A percentile compares a stretch with the other conserved stretches of the same genome.
phyloP scores from a whole-genome alignment of 495 filamentous ascomycete genomes.

The Annulohypoxylon maeteangense region DNA sequence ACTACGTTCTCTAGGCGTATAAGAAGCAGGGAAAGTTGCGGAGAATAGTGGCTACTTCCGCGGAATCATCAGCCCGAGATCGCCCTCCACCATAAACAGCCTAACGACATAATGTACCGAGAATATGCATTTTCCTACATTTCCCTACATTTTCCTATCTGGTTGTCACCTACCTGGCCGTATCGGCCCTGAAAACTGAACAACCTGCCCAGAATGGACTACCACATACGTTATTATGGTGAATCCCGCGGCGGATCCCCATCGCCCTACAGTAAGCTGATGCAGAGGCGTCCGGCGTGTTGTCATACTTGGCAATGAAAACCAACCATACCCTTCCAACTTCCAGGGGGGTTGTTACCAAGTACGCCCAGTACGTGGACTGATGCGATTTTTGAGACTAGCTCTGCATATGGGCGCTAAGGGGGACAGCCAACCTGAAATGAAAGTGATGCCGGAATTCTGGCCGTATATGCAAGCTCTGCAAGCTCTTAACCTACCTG shows the following conservation, averaged over 20 bases:
- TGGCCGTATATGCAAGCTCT: conserved; percentile 1
- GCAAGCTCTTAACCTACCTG: conserved; percentile 3
- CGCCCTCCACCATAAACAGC: conserved; percentile 4
- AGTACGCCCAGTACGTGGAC: conserved; percentile 14
- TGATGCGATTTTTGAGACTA: conserved; percentile 27
- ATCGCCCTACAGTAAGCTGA: conserved; percentile 36
- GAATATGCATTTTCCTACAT: conserved; percentile 1
- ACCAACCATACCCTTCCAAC: conserved; percentile 13
- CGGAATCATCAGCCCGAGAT: conserved; percentile 32
- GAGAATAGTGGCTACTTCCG: conserved; percentile 17
- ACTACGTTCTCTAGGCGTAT: neutral
- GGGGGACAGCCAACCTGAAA: conserved; percentile 1
- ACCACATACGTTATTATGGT: conserved; percentile 15
- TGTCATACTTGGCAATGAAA: conserved; percentile 13
- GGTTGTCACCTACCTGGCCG: conserved; percentile 3
- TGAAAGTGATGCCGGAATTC: conserved; percentile 10
- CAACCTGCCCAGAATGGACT: conserved; percentile 34
- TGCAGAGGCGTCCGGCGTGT: conserved; percentile 15
- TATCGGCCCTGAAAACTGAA: conserved; percentile 19
- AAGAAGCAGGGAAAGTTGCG: conserved; percentile 11
- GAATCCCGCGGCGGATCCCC: conserved; percentile 20
- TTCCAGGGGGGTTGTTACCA: conserved; percentile 6
- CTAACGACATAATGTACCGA: conserved; percentile 8
- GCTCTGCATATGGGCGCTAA: conserved; percentile 35
- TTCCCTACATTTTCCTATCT: conserved; percentile 14